phyloP scores from a whole-genome alignment of 768 basidiomycete species.

The Exsudoporus frostii region DNA sequence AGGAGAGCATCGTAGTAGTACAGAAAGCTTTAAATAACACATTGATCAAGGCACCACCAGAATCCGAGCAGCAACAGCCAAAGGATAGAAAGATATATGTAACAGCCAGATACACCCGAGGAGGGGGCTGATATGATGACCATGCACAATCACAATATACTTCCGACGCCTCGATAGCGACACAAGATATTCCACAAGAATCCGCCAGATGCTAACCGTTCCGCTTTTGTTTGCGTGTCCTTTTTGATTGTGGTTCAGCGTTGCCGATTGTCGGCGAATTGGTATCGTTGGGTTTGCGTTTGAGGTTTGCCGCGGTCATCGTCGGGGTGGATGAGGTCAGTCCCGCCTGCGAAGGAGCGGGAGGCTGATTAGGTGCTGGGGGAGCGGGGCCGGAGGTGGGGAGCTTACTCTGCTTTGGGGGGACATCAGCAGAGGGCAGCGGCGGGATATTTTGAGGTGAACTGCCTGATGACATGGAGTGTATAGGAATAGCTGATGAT shows the following conservation, averaged over 20 bases:
- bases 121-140: slow-evolving; percentile 13
- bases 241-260: slow-evolving; percentile 47
- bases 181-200: slow-evolving; percentile 34
- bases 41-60: slow-evolving; percentile 20
- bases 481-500: slow-evolving; percentile 42
- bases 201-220: slow-evolving; percentile 39
- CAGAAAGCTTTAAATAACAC: slow-evolving; percentile 38
- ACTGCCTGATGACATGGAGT: slow-evolving; percentile 38
- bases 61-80: slow-evolving; percentile 29
- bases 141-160: slow-evolving; percentile 28
- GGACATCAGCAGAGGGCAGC: slow-evolving; percentile 48
- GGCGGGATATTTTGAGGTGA: slow-evolving; percentile 50
- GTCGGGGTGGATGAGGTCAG: slow-evolving; percentile 48
- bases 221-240: slow-evolving; percentile 57
- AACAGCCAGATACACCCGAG: slow-evolving; percentile 19
- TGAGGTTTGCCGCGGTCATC: slow-evolving; percentile 47
- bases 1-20: slow-evolving; percentile 28
- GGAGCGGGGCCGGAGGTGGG: slow-evolving; percentile 43
- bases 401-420: slow-evolving; percentile 63
- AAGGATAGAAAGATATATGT: slow-evolving; percentile 30
- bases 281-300: slow-evolving; percentile 49
- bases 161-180: slow-evolving; percentile 30
- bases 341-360: slow-evolving; percentile 39
- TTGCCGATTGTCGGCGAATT: slow-evolving; percentile 51
- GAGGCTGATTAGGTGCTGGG: slow-evolving; percentile 38